Base-by-base conservation (phyloP, 306 rosid genomes). In the Rosa chinensis region DNA sequence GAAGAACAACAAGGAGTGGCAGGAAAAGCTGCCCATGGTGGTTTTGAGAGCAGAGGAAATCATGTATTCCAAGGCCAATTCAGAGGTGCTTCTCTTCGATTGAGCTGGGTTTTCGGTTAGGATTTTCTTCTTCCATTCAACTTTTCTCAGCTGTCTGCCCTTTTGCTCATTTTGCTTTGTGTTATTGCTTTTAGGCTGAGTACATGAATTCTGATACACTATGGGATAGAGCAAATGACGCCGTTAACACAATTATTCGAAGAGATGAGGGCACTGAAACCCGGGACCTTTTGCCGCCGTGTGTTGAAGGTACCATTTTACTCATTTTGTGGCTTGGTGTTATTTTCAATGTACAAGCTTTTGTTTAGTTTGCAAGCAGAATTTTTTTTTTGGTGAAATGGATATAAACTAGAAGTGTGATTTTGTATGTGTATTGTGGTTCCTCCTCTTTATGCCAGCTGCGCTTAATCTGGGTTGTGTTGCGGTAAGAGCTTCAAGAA, bases 1-100 rank as follows among this genome's bases (percentile, higher is more conserved):
- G 47, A 96, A 89, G 80, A 89, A 88, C 88, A 96, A 96, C 89
- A 91, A 90, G 86, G 98, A 96, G 81, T 96, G 99, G 96, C 99
- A 85, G 56, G 98, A 96, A 83, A 96, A 96, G 84, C 86, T 90
- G 2, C 98, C 99, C 1, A 66, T 76, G 32, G 99, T 96, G 77
- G 99, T 96, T 88, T 86, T 93, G 3, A 96, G 75, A 84, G 99
- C 98, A 40, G 99, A 96, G 82, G 97, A 93, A 89, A 96, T 96
- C 85, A 91, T 96, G 94, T 96, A 96, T 85, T 96, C 99, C 78
- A 96, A 96, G 79, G 99, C 99, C 37, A 91, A 92, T 86, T 96
- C 99, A 28, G 99, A 96, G 98, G 99, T 93, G 10, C 79, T 45
- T 79, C 39, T 58, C 4, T 78, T 73, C 32, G 20, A 42, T 64